Percentiles rank a stretch among this genome's conserved stretches.
phyloP scores from a whole-genome alignment of 768 basidiomycete species.

The Sarcodon sp. region DNA sequence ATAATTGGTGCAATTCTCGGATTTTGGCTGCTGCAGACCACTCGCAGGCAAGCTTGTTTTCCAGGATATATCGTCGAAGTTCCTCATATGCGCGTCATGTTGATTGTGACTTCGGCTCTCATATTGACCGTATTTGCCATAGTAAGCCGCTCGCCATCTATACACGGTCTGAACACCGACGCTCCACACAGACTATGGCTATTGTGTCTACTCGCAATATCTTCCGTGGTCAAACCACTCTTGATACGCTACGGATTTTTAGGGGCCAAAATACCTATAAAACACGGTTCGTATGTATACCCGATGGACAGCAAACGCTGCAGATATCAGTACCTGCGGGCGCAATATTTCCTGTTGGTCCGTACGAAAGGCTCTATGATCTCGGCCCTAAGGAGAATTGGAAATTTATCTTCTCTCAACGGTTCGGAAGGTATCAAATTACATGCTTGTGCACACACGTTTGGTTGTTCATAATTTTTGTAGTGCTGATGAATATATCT shows the following conservation, averaged over 20 bases:
- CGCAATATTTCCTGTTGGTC: conserved; percentile 3
- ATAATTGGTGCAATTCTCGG: conserved; percentile 8
- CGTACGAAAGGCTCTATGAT: conserved; percentile 7
- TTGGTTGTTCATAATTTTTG: neutral
- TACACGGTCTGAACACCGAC: too few species aligned
- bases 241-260: conserved; percentile 4
- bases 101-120: conserved; percentile 1
- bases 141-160: conserved; percentile 1
- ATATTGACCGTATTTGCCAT: conserved; percentile 6
- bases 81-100: conserved; percentile 4
- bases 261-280: neutral
- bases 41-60: conserved; percentile 2
- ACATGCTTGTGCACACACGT: neutral
- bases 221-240: neutral
- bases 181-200: neutral
- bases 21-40: conserved; percentile 4
- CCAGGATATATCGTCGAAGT: conserved; percentile 5
- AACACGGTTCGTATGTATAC: neutral
- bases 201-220: neutral
- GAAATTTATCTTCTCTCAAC: conserved; percentile 1
- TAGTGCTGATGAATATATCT: conserved; percentile 3
- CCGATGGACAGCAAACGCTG: neutral
- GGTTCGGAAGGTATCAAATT: conserved; percentile 1
- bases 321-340: neutral
- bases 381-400: conserved; percentile 10